Evolutionary conservation across 192 early-diverging fungal species (phyloP), one percentile per base, ranked within the genome.

Genomic region (Entomortierella lignicola): DNA sequence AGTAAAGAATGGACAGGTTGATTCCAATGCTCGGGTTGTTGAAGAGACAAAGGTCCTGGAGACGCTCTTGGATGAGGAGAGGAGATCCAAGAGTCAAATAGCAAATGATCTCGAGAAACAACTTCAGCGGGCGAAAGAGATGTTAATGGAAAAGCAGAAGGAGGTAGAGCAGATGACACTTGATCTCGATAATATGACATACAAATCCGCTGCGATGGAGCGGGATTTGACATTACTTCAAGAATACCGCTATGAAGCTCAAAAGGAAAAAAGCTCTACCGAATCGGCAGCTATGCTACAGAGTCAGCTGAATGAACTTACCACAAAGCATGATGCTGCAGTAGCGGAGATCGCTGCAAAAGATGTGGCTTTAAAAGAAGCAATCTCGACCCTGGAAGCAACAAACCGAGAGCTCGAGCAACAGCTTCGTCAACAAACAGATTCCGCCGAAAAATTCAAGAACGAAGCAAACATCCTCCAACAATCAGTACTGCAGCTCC

Each of bases 81-180:
- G 27, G 27, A 32, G 26, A 25, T 7, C 8, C 32, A 31, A 21
- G 27, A 34, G 32, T 20, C 41, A 55, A 4, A 30, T 48, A 6
- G 29, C 58, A 3, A 17, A 47, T 31, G 12, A n/a, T 1, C 34
- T 75, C 17, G 43, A 60, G 31, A 43, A 29, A 13, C 50, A 68
- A 21, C 31, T 50, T 7, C 50, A 42, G 25, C 42, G 15, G 23
- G 10, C 30, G 17, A 47, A 29, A 13, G 30, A 23, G 10, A 21
- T 61, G 52, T 27, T 75, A 34, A 25, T 56, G 23, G 65, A 67
- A 8, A 65, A 54, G n/a, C 72, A 61, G 41, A 34, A 4, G 21
- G 64, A 75, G 56, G 21, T 41, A 8, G 42, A 62, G 39, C 42
- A 41, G 25, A 43, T 25, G 51, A 32, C 57, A 21, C 23, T 47